These are phyloP conservation scores for Zizania latifolia DNA, from an alignment of 176 grass and related monocot species.

Conservation along the genomic window DNA sequence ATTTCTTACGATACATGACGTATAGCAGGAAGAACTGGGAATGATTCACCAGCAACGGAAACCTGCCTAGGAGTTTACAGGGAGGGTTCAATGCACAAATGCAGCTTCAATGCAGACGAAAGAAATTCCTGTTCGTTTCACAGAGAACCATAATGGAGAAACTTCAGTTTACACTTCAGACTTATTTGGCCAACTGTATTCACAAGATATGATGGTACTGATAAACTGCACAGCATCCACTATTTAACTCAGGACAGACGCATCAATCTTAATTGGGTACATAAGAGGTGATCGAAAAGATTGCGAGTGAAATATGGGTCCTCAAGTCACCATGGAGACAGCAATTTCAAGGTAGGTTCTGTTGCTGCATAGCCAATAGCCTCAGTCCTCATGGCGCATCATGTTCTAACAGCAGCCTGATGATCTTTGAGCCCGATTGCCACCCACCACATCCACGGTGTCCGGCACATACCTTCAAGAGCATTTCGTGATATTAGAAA, in stretches of 20 bases:
- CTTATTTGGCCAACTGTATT: slow-evolving; percentile 45
- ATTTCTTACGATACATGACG: too few species aligned
- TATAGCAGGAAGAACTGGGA: too few species aligned
- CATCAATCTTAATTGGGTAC: slow-evolving; percentile 23
- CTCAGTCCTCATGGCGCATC: background rate
- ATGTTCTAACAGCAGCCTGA: slow-evolving; percentile 70
- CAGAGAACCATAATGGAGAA: slow-evolving; percentile 12
- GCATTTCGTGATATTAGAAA: background rate
- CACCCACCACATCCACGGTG: slow-evolving; percentile 68
- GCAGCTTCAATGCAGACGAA: background rate
- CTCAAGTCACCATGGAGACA: slow-evolving; percentile 14
- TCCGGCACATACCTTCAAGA: slow-evolving; percentile 76
- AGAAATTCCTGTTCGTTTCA: background rate
- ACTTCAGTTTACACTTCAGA: slow-evolving; percentile 36
- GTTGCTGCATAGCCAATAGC: slow-evolving; percentile 8
- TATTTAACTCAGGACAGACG: slow-evolving; percentile 23
- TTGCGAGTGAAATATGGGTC: slow-evolving; percentile 35
- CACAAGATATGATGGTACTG: slow-evolving; percentile 49
- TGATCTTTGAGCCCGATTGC: slow-evolving; percentile 48
- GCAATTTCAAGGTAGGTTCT: background rate
- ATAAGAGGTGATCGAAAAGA: slow-evolving; percentile 26
- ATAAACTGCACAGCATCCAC: slow-evolving; percentile 50
- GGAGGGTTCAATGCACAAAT: background rate
- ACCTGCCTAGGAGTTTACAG: background rate
- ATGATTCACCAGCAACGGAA: too few species aligned